Evolutionary conservation across 306 rosid species (phyloP), one percentile per base, ranked within the genome.

Genomic region (Macrotyloma uniflorum): DNA sequence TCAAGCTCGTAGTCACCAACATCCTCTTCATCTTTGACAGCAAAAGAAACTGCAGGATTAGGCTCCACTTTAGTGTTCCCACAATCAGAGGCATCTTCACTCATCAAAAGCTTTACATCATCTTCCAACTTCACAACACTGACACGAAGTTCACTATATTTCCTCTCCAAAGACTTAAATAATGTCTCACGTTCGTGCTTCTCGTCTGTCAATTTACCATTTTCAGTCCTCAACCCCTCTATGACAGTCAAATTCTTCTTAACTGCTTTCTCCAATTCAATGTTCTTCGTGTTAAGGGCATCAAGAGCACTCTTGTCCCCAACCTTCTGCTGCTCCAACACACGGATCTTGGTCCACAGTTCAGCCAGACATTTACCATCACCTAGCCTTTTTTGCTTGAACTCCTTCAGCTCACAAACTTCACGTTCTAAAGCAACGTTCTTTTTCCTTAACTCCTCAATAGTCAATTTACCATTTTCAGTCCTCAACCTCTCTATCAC

Each of bases 271-370:
- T 75, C 49, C 65, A 81, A 43, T 33, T 57, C 71, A 12, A 8
- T 32, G 16, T 79, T 79, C 38, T 20, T 79, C 6, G 9, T 5
- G 67, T 32, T 46, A 23, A 75, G n/a, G 11, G 1, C 68, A 64
- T 8, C 64, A 50, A 80, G 4, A 24, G 1, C 51, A 19, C 9
- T 10, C 38, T 22, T 72, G 22, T 71, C 45, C 20, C 18, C 23
- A n/a, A 7, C 24, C 46, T 51, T 84, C n/a, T 45, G 76, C 8
- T 18, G 40, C 55, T 80, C 83, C 75, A 77, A 76, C 1, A 5
- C 28, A n/a, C 8, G 2, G 5, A 71, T 33, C 61, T 22, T 58
- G 2, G 4, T 58, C 15, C 62, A 40, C 5, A 76, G 24, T 40
- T 66, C 74, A 46, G 16, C 76, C 49, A 80, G 0, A 26, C 9